A percentile compares a stretch with the other conserved stretches of the same genome.
Conservation (phyloP, 768 basidiomycete genomes). For the Termitomyces heimii region DNA sequence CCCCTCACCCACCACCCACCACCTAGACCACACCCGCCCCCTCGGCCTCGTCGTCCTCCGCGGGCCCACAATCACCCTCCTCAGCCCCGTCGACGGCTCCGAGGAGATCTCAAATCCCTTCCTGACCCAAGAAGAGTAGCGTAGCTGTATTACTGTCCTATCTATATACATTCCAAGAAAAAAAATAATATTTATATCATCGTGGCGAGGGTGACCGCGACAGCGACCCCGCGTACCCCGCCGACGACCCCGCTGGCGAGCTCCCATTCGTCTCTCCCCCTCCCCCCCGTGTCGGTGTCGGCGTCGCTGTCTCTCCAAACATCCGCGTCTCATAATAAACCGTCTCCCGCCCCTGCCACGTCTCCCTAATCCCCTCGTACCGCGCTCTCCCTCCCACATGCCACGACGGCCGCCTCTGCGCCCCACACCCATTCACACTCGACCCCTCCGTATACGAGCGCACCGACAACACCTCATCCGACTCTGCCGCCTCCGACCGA, state of each 20-base stretch:
- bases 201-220: conserved; percentile 46
- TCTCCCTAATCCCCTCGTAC: conserved; percentile 21
- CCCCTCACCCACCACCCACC: no score
- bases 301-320: conserved; percentile 22
- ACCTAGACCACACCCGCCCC: conserved; percentile 37
- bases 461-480: conserved; percentile 67
- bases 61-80: conserved; percentile 89
- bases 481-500: conserved; percentile 53
- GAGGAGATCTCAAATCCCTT: conserved; percentile 95
- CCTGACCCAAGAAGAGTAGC: conserved; percentile 54
- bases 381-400: conserved; percentile 25
- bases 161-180: no score
- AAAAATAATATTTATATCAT: no score
- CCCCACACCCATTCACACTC: conserved; percentile 18
- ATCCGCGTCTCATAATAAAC: conserved; percentile 58
- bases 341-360: conserved; percentile 42
- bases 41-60: conserved; percentile 88
- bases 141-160: no score
- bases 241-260: conserved; percentile 55
- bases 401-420: conserved; percentile 43
- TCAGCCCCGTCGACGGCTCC: conserved; percentile 93
- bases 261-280: conserved; percentile 44
- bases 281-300: conserved; percentile 33
- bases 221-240: conserved; percentile 46
- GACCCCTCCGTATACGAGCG: conserved; percentile 57